A percentile compares a stretch with the other conserved stretches of the same genome.
Conservation (phyloP, 345 rosid species). For the Rhodamnia argentea region DNA sequence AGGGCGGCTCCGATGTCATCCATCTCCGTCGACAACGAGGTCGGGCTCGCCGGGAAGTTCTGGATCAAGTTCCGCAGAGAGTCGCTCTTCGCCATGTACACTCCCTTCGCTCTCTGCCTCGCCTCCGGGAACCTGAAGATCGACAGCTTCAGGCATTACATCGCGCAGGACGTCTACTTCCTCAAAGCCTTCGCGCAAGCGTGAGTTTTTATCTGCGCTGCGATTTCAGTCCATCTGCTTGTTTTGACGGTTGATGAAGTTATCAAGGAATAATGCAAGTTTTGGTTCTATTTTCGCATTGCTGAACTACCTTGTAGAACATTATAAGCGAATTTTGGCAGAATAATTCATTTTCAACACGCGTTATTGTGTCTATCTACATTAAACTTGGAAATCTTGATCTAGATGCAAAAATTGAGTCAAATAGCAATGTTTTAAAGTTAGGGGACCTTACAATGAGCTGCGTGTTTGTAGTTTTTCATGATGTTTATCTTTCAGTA, state of each 20-base stretch:
- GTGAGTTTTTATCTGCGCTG: slow-evolving; percentile 33
- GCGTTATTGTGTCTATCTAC: background rate
- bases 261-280: background rate
- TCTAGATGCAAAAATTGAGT: background rate
- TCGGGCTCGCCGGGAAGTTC: slow-evolving; percentile 44
- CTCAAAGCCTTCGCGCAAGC: slow-evolving; percentile 86
- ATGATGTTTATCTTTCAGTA: background rate
- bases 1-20: background rate
- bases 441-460: background rate
- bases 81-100: slow-evolving; percentile 53
- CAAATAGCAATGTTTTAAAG: background rate
- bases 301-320: background rate
- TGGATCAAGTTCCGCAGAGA: slow-evolving; percentile 74
- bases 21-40: slow-evolving; percentile 37
- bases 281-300: background rate
- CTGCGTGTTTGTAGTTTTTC: background rate
- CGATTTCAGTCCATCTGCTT: background rate
- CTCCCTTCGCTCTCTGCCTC: slow-evolving; percentile 62
- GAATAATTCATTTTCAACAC: background rate
- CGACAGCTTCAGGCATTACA: slow-evolving; percentile 62
- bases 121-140: slow-evolving; percentile 75
- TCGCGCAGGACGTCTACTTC: slow-evolving; percentile 77
- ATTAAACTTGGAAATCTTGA: background rate
- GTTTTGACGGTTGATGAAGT: background rate
- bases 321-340: background rate